phyloP scores from a whole-genome alignment of 2,329 filamentous ascomycete genomes.

The Calonectria leucothoes region DNA sequence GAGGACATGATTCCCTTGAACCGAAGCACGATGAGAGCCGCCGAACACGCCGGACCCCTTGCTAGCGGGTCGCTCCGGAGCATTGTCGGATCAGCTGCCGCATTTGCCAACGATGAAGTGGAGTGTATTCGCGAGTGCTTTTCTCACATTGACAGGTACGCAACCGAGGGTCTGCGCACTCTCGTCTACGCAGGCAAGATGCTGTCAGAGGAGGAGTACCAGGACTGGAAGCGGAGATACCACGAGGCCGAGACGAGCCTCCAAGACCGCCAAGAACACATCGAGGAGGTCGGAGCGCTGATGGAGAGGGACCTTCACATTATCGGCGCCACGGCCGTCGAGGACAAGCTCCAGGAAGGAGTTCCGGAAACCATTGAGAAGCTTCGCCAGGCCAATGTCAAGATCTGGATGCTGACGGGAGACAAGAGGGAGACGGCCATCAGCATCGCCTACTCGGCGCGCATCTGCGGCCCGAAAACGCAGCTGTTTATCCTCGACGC shows the following conservation, averaged over 20 bases:
- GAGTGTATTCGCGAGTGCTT: constrained; percentile 83
- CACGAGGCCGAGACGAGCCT: constrained; percentile 83
- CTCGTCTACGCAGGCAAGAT: constrained; percentile 84
- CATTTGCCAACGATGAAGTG: constrained; percentile 63
- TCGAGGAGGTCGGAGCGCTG: constrained; percentile 82
- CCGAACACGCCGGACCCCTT: neutral
- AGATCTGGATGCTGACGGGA: constrained; percentile 92
- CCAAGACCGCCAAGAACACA: constrained; percentile 77
- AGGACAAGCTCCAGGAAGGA: constrained; percentile 89
- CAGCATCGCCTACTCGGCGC: constrained; percentile 83
- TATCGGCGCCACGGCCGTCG: constrained; percentile 86
- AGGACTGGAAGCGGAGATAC: constrained; percentile 79
- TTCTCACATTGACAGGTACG: constrained; percentile 89
- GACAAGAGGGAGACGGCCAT: constrained; percentile 90
- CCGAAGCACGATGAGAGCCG: neutral
- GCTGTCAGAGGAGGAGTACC: constrained; percentile 78
- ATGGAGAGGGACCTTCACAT: constrained; percentile 84
- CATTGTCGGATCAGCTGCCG: neutral
- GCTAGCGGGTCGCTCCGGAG: neutral
- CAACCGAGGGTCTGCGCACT: constrained; percentile 88
- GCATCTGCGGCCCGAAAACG: constrained; percentile 78
- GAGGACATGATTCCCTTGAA: neutral
- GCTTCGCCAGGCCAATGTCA: constrained; percentile 84
- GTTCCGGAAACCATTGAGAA: constrained; percentile 90
- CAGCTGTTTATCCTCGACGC: constrained; percentile 82